Evolutionary conservation across 2,329 filamentous ascomycete genomes (phyloP).

Genomic region (Blastomyces gilchristii): DNA sequence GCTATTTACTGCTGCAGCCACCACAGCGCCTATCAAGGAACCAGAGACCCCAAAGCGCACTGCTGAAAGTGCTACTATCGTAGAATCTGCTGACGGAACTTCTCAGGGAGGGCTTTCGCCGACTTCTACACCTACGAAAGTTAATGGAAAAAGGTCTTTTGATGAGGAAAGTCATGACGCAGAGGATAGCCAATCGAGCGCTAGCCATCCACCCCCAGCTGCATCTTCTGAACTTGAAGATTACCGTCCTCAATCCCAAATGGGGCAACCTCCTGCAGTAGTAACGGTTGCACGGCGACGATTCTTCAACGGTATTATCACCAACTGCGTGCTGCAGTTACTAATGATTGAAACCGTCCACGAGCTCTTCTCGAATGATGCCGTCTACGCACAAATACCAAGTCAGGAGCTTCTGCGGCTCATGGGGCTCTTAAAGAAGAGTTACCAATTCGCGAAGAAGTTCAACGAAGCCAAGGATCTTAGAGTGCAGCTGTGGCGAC

Average conservation of each 20-base stretch:
- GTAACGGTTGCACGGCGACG: slow-evolving; percentile 86
- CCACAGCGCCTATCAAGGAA: slow-evolving; percentile 34
- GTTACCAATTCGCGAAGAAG: slow-evolving; percentile 88
- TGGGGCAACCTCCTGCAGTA: slow-evolving; percentile 80
- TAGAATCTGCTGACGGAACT: slow-evolving; percentile 14
- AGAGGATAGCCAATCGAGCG: slow-evolving; percentile 23
- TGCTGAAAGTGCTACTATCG: slow-evolving; percentile 20
- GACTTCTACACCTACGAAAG: slow-evolving; percentile 20
- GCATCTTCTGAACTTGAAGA: slow-evolving; percentile 59
- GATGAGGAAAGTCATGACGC: slow-evolving; percentile 23
- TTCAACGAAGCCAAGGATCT: slow-evolving; percentile 98
- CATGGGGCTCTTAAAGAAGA: slow-evolving; percentile 91
- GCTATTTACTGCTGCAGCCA: slow-evolving; percentile 73
- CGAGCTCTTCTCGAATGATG: slow-evolving; percentile 94
- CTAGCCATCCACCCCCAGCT: slow-evolving; percentile 15
- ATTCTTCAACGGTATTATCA: slow-evolving; percentile 99
- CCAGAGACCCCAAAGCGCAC: slow-evolving; percentile 20
- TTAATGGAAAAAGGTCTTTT: slow-evolving; percentile 21
- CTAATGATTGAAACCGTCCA: slow-evolving; percentile 99
- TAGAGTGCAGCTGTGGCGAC: slow-evolving; percentile 84
- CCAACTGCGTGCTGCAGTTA: slow-evolving; percentile 90
- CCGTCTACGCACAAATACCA: slow-evolving; percentile 87
- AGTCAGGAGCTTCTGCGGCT: slow-evolving; percentile 79
- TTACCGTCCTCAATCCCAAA: slow-evolving; percentile 64
- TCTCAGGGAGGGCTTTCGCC: slow-evolving; percentile 17